Percentiles rank a stretch among this genome's conserved stretches.
These are phyloP conservation scores for Ilyonectria mors-panacis DNA, from an alignment of 2,329 filamentous ascomycete genomes.

Conservation along the genomic window DNA sequence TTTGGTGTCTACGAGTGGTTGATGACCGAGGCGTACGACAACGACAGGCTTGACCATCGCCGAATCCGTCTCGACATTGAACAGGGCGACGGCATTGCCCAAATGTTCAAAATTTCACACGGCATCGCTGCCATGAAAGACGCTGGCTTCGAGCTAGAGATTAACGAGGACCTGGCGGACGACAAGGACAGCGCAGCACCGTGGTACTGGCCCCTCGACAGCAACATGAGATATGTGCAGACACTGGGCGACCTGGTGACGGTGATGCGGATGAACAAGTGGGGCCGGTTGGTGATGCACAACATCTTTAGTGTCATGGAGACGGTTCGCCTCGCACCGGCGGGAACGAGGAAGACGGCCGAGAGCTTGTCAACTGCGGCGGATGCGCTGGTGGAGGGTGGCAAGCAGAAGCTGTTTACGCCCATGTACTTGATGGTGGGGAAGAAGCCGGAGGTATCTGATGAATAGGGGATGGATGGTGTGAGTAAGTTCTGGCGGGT, in stretches of 20 bases:
- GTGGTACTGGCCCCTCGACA: slow-evolving; percentile 90
- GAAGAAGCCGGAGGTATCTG: slow-evolving; percentile 74
- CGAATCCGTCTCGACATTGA: slow-evolving; percentile 92
- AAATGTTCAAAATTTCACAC: slow-evolving; percentile 90
- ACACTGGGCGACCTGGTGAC: slow-evolving; percentile 81
- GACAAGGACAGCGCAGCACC: slow-evolving; percentile 67
- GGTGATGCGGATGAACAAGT: slow-evolving; percentile 86
- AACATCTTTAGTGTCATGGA: slow-evolving; percentile 81
- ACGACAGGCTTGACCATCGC: slow-evolving; percentile 84
- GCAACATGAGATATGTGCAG: slow-evolving; percentile 83
- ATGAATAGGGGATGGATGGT: background rate
- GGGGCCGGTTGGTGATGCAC: slow-evolving; percentile 80
- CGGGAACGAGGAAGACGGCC: slow-evolving; percentile 88
- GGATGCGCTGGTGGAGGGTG: slow-evolving; percentile 87
- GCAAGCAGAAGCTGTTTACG: slow-evolving; percentile 88
- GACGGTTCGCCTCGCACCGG: slow-evolving; percentile 77
- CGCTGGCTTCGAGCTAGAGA: slow-evolving; percentile 84
- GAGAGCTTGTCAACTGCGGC: slow-evolving; percentile 83
- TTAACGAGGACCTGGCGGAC: slow-evolving; percentile 70
- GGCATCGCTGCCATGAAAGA: slow-evolving; percentile 84
- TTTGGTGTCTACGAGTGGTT: slow-evolving; percentile 98
- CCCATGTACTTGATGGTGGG: slow-evolving; percentile 97
- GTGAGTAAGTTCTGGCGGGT: background rate
- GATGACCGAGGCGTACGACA: slow-evolving; percentile 96
- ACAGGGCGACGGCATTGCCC: slow-evolving; percentile 92